A percentile compares a stretch with the other conserved stretches of the same genome.
Evolutionary conservation across 2,329 filamentous ascomycete species (phyloP).

Genomic region (Exophiala viscosa): DNA sequence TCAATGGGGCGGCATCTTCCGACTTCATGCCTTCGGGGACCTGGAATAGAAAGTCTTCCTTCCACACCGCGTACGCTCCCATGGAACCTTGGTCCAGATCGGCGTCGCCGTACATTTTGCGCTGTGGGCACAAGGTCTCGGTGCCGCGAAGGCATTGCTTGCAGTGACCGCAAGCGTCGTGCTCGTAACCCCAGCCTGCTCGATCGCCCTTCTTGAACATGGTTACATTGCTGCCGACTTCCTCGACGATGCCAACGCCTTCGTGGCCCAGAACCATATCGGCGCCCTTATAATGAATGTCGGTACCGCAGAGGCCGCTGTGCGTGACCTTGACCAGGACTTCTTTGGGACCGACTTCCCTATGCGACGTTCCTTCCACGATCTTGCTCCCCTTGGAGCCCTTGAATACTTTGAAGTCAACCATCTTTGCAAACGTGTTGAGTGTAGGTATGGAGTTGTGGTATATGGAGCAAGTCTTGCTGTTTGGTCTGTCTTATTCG

Average conservation of each 20-base stretch:
- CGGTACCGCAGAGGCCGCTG: slow-evolving; percentile 65
- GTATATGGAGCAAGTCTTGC: too few relatives aligned
- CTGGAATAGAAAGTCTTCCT: slow-evolving; percentile 37
- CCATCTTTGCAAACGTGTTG: slow-evolving; percentile 11
- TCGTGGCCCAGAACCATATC: slow-evolving; percentile 29
- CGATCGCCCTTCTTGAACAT: slow-evolving; percentile 39
- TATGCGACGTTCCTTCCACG: slow-evolving; percentile 47
- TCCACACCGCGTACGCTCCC: slow-evolving; percentile 38
- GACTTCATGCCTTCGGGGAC: slow-evolving; percentile 33
- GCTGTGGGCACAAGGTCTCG: slow-evolving; percentile 32
- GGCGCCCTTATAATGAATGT: slow-evolving; percentile 32
- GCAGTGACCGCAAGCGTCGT: slow-evolving; percentile 38
- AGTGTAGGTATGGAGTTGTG: not conserved
- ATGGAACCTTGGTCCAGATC: slow-evolving; percentile 39
- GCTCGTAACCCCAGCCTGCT: slow-evolving; percentile 42
- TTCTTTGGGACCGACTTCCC: slow-evolving; percentile 48
- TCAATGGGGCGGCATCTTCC: slow-evolving; percentile 24
- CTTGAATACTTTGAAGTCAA: slow-evolving; percentile 60
- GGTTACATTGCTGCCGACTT: slow-evolving; percentile 28
- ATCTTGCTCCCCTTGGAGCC: slow-evolving; percentile 58
- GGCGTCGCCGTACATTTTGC: slow-evolving; percentile 35
- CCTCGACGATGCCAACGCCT: slow-evolving; percentile 27
- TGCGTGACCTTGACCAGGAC: slow-evolving; percentile 63
- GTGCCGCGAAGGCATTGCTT: slow-evolving; percentile 30
- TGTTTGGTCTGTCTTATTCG: too few relatives aligned